phyloP scores from a whole-genome alignment of 148 eudicot species.

The Camellia lanceoleosa region DNA sequence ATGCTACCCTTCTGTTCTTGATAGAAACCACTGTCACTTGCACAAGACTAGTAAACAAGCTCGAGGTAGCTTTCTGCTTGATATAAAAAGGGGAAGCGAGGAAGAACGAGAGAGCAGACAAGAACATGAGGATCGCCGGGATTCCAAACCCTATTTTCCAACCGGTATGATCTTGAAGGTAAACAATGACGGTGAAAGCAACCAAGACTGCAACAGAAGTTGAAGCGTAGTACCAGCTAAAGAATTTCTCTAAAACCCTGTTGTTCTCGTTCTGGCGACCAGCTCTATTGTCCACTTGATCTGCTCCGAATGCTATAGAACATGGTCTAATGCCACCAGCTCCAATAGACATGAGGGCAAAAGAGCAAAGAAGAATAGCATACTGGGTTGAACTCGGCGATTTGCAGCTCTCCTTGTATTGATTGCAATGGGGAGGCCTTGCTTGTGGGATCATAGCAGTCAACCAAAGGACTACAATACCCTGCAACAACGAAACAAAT shows the following conservation, averaged over 20 bases:
- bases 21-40: slow-evolving; percentile 53
- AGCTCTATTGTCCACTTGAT: slow-evolving; percentile 59
- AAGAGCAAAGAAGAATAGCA: slow-evolving; percentile 43
- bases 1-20: slow-evolving; percentile 42
- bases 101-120: slow-evolving; percentile 48
- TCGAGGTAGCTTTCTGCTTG: slow-evolving; percentile 40
- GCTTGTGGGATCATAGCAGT: slow-evolving; percentile 64
- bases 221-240: slow-evolving; percentile 78
- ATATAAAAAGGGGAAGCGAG: slow-evolving; percentile 59
- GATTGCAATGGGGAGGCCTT: slow-evolving; percentile 66
- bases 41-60: slow-evolving; percentile 56
- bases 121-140: slow-evolving; percentile 64
- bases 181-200: slow-evolving; percentile 67
- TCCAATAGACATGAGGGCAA: slow-evolving; percentile 65
- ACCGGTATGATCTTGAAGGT: slow-evolving; percentile 74
- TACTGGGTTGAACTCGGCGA: slow-evolving; percentile 47
- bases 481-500: slow-evolving; percentile 33
- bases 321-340: slow-evolving; percentile 84
- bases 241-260: slow-evolving; percentile 61
- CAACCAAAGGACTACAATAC: slow-evolving; percentile 68
- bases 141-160: slow-evolving; percentile 82
- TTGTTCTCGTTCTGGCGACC: slow-evolving; percentile 22
- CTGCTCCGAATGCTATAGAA: slow-evolving; percentile 90
- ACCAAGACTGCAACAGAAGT: slow-evolving; percentile 45
- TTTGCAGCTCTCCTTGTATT: slow-evolving; percentile 35